Percentiles rank a stretch among this genome's conserved stretches.
Evolutionary conservation across 495 filamentous ascomycete species (phyloP).

Genomic region (Talaromyces liani): DNA sequence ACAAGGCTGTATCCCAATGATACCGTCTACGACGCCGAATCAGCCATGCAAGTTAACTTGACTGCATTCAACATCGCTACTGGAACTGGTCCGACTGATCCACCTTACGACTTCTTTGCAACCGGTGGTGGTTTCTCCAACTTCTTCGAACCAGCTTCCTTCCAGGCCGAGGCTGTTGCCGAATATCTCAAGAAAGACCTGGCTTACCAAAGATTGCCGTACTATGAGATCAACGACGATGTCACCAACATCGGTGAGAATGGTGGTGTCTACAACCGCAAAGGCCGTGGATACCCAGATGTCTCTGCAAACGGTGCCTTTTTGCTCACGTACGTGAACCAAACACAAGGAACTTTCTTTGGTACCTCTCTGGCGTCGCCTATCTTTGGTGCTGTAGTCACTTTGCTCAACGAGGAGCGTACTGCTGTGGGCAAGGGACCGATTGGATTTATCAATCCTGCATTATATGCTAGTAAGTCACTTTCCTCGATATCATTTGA

Average conservation of each 20-base stretch:
- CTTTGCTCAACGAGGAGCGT: constrained; percentile 56
- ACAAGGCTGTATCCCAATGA: constrained; percentile 35
- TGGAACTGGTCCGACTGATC: constrained; percentile 41
- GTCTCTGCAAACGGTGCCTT: constrained; percentile 57
- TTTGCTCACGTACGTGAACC: constrained; percentile 39
- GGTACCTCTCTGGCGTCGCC: constrained; percentile 56
- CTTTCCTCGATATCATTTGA: background rate
- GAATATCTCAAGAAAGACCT: constrained; percentile 41
- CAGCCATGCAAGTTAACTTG: constrained; percentile 34
- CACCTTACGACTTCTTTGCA: constrained; percentile 34
- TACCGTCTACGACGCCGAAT: constrained; percentile 15
- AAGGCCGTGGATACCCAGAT: constrained; percentile 58
- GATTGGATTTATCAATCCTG: constrained; percentile 57
- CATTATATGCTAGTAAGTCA: constrained; percentile 38
- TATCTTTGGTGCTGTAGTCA: constrained; percentile 49
- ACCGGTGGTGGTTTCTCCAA: constrained; percentile 66
- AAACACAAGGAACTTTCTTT: constrained; percentile 31
- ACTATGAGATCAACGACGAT: constrained; percentile 25
- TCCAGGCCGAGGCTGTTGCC: constrained; percentile 46
- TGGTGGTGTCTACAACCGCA: constrained; percentile 49
- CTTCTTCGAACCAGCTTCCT: constrained; percentile 51
- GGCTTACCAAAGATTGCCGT: constrained; percentile 21
- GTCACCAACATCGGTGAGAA: constrained; percentile 34
- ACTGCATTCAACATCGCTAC: constrained; percentile 51
- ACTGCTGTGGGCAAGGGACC: constrained; percentile 46